Percentiles rank a stretch among this genome's conserved stretches.
Evolutionary conservation across 306 rosid species (phyloP).

Genomic region (Cicer yamashitae): DNA sequence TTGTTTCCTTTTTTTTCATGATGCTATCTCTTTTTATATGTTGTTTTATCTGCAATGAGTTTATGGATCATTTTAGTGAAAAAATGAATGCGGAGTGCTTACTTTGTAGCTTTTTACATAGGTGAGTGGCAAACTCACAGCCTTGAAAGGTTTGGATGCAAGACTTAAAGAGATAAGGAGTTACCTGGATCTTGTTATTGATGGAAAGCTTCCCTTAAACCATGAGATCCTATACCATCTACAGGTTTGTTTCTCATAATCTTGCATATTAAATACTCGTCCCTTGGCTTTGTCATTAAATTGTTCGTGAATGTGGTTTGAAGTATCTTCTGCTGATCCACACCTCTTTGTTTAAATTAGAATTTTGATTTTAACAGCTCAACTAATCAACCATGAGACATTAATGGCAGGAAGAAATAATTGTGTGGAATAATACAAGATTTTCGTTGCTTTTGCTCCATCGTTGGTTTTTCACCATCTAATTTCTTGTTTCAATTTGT

Average conservation of each 20-base stretch:
- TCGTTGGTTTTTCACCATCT: conserved; percentile 8
- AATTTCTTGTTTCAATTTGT: conserved; percentile 29
- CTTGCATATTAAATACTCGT: not conserved
- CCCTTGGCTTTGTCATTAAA: conserved; percentile 28
- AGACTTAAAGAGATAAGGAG: conserved; percentile 79
- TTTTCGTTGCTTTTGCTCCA: not conserved
- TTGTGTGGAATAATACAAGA: not conserved
- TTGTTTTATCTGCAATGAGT: not conserved
- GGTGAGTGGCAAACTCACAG: conserved; percentile 92
- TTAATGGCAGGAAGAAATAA: not conserved
- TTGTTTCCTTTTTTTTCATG: not conserved
- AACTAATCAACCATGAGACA: conserved; percentile 4
- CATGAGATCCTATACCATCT: conserved; percentile 92
- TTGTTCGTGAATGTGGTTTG: conserved; percentile 15
- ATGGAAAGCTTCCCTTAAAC: conserved; percentile 79
- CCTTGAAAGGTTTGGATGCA: conserved; percentile 94
- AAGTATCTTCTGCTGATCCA: conserved; percentile 9
- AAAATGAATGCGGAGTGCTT: conserved; percentile 14
- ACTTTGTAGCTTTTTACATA: conserved; percentile 41
- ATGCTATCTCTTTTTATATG: not conserved
- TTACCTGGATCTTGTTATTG: conserved; percentile 88
- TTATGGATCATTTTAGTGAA: conserved; percentile 28
- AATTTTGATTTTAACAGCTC: not conserved
- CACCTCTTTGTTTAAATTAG: not conserved
- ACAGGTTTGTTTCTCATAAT: conserved; percentile 57